Base-by-base conservation (phyloP, 306 rosid genomes). In the Senna siamea region DNA sequence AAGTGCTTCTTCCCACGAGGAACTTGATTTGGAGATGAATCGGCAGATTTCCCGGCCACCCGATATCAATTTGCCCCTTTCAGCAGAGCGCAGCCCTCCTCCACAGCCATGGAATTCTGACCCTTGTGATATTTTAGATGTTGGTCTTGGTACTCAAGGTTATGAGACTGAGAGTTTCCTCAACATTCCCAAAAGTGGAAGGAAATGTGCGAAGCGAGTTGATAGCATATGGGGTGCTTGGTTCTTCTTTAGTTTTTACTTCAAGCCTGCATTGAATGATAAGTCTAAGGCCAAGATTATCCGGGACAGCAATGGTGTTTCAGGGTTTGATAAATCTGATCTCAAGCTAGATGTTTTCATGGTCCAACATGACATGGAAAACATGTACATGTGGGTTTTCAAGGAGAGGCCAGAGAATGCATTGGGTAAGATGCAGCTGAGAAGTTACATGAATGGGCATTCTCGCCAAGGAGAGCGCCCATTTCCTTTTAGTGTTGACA, bases 311-410 rank as follows among this genome's bases (percentile, higher is more conserved):
- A 89, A 89, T 12, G 96, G 93, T 15, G 83, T 87, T 20, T 72
- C 93, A 0, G 98, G 98, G 71, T 89, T 89, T 15, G 93, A 88
- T 43, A 93, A 90, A 66, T 80, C 96, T 26, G 98, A 93, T 83
- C 97, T 93, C 54, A 93, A 89, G 86, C 87, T 91, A 0, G 97
- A 93, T 76, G 89, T 91, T 66, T 93, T 93, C 74, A 85, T 93
- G 94, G 98, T 93, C 54, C 98, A 93, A 61, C 98, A 93, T 54
- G 98, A 93, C 86, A 89, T 93, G 98, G 98, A 93, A 74, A 93
- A 93, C 70, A 89, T 93, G 98, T 93, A 93, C 82, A 93, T 93
- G 98, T 93, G 98, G 98, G 97, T 89, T 75, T 93, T 93, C 85
- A 93, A 93, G 92, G 96, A 89, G 77, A 86, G 92, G 76, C 98